Percentiles rank a stretch among this genome's conserved stretches.
phyloP scores from a whole-genome alignment of 225 moss, liverwort and hornwort genomes.

The Thuidium tamariscinum region DNA sequence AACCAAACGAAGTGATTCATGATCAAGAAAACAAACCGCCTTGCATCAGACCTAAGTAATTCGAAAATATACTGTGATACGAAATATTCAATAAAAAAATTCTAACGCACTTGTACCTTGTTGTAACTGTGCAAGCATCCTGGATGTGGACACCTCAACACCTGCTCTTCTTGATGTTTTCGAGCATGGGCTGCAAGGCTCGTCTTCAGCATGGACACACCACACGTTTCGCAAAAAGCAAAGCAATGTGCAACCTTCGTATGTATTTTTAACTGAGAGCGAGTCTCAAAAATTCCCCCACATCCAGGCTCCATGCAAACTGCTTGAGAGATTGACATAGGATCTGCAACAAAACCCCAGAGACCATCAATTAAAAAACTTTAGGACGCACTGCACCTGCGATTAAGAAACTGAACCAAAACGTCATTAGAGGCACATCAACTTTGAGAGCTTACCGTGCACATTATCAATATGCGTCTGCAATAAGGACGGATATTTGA shows the following conservation, averaged over 20 bases:
- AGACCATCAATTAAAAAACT: not conserved
- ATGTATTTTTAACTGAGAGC: not conserved
- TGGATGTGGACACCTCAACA: constrained; percentile 6
- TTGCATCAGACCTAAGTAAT: not conserved
- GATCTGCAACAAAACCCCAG: not conserved
- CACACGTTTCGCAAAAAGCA: constrained; percentile 21
- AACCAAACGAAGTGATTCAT: not conserved
- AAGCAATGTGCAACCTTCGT: constrained; percentile 2
- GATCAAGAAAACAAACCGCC: not conserved
- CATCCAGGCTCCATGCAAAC: constrained; percentile 18
- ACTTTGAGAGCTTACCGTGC: constrained; percentile 29
- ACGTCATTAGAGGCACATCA: not conserved
- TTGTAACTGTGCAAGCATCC: constrained; percentile 23
- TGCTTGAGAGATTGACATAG: not conserved
- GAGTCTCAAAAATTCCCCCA: constrained; percentile 9
- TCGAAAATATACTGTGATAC: not conserved
- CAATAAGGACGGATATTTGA: constrained; percentile 40
- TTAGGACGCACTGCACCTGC: not conserved
- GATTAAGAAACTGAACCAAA: not conserved
- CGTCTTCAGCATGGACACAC: constrained; percentile 21
- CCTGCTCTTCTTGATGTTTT: not conserved
- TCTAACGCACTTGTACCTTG: not conserved
- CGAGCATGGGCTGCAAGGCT: not conserved
- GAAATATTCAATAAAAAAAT: not conserved
- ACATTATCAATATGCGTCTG: constrained; percentile 37